Evolutionary conservation across 371 early-diverging fungal genomes (phyloP).

Genomic region (Phascolomyces articulosus): DNA sequence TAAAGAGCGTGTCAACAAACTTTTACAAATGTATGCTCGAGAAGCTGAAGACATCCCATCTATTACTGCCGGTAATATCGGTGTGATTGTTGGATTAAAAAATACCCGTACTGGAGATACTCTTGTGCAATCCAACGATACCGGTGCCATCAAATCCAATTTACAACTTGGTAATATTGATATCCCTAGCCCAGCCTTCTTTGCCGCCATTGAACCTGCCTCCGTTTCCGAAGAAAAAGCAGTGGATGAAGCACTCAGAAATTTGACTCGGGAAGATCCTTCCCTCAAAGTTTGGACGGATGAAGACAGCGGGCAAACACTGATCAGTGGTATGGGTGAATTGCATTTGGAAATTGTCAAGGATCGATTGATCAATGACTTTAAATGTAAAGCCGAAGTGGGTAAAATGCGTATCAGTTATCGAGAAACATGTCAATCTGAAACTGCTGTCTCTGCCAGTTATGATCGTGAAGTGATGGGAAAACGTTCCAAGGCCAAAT

Average conservation of each 20-base stretch:
- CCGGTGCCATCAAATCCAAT: slow-evolving; percentile 41
- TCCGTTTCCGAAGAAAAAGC: slow-evolving; percentile 78
- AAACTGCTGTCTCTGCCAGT: slow-evolving; percentile 23
- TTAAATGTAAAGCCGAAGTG: slow-evolving; percentile 80
- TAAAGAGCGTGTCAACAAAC: slow-evolving; percentile 85
- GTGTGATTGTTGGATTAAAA: slow-evolving; percentile 87
- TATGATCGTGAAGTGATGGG: slow-evolving; percentile 80
- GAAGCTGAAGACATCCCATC: slow-evolving; percentile 84
- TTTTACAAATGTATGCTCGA: slow-evolving; percentile 93
- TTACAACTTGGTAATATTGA: slow-evolving; percentile 74
- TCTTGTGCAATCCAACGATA: slow-evolving; percentile 63
- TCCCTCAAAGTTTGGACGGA: slow-evolving; percentile 77
- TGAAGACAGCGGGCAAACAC: slow-evolving; percentile 87
- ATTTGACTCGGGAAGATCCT: slow-evolving; percentile 89
- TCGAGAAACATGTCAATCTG: slow-evolving; percentile 73
- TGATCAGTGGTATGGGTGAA: slow-evolving; percentile 97
- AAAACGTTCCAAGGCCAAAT: slow-evolving; percentile 66
- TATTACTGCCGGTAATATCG: slow-evolving; percentile 87
- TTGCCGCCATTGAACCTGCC: slow-evolving; percentile 81
- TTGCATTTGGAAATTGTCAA: slow-evolving; percentile 92
- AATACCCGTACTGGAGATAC: slow-evolving; percentile 94
- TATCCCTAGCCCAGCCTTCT: slow-evolving; percentile 93
- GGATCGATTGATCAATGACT: slow-evolving; percentile 78
- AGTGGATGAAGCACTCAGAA: slow-evolving; percentile 75
- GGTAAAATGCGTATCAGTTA: slow-evolving; percentile 90